Base-by-base conservation (phyloP, 73 alveolate genomes). In the Diophrys sp. region DNA sequence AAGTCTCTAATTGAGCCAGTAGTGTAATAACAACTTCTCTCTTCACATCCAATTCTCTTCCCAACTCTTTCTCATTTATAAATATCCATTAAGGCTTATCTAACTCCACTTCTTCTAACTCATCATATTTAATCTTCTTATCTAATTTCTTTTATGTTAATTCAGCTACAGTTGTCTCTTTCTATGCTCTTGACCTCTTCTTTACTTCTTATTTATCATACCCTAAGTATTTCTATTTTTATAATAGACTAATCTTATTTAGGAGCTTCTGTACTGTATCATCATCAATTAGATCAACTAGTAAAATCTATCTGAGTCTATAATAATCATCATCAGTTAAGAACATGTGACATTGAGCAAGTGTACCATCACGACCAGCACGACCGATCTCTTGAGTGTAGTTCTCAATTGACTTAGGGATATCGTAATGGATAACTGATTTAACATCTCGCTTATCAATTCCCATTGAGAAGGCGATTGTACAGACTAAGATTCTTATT, bases 391-490 rank as follows among this genome's bases (percentile, higher is more conserved):
- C 99, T 83, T 97, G 98, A 57, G 93, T 95, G 83, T 97, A 97
- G 75, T 87, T 85, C 87, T 97, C 99, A 74, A 95, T 89, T 28
- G 97, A 87, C 80, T 89, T 94, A 31, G 99, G 99, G 94, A 96
- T 89, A 62, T 93, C 96, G 81, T 88, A 91, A 82, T 96, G 99
- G 56, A 96, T 91, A 32, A 96, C 99, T 33, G 95, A 90, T 72
- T 96, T 77, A 55, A 96, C 96, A 84, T 96, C 99, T 11, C 95
- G 77, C 84, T 96, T 96, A 87, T 96, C 98, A 24, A 96, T 90
- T 55, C 99, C 99, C 99, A 96, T 96, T 23, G 97, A 93, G 83
- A 96, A 96, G 29, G 99, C 99, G 54, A 96, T 93, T 23, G 99
- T 96, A 84, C 98, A 96, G 30, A 94, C 98, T 56, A 96, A 87